Evolutionary conservation across 257 asterid species (phyloP).

Genomic region (Solanum rostratum): DNA sequence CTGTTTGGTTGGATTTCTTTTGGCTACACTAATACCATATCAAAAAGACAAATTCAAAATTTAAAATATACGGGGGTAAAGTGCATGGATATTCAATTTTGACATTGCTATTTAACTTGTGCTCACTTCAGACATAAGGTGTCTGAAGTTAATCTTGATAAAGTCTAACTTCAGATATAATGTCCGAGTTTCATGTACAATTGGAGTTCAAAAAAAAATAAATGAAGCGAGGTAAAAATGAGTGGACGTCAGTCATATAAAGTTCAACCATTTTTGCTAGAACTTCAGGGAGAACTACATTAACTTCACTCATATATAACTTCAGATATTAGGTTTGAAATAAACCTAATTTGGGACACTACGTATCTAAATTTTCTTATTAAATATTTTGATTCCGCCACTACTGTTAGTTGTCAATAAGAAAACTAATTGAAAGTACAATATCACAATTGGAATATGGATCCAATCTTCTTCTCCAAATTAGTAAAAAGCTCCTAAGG

Average conservation of each 20-base stretch:
- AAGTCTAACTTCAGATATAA: not conserved
- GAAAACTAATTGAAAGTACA: not conserved
- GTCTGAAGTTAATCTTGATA: not conserved
- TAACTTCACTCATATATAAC: not conserved
- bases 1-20: not conserved
- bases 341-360: rapidly evolving
- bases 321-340: not conserved
- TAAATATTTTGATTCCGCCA: not conserved
- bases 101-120: not conserved
- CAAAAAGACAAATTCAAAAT: not conserved
- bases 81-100: not conserved
- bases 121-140: not conserved
- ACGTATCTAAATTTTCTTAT: not conserved
- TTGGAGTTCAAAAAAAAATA: not conserved
- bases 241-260: no score
- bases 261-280: not conserved
- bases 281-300: not conserved
- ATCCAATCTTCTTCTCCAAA: conserved; percentile 1
- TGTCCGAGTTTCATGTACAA: rapidly evolving
- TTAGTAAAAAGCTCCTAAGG: conserved; percentile 7
- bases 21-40: not conserved
- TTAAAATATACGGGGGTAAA: not conserved
- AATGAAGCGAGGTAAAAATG: rapidly evolving
- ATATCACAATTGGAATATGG: not conserved
- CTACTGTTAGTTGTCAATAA: not conserved